Percentiles rank a stretch among this genome's conserved stretches.
Conservation (phyloP, 257 asterid genomes). For the Fraxinus excelsior region DNA sequence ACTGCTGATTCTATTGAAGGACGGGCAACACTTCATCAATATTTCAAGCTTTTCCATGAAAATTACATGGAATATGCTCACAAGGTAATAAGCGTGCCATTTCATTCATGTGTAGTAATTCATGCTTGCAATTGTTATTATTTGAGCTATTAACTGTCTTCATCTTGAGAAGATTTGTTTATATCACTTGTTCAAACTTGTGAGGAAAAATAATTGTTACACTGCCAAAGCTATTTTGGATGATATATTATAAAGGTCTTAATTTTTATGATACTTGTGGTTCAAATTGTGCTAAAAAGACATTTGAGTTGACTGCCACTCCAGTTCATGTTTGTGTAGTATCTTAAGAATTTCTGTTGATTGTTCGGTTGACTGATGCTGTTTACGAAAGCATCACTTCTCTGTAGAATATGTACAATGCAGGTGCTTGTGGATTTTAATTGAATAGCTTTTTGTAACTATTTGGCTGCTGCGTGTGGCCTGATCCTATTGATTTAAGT, state of each 20-base stretch:
- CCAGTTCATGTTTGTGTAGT: too few relatives aligned
- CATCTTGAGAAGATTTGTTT: neutral
- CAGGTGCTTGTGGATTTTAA: neutral
- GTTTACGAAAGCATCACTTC: too few relatives aligned
- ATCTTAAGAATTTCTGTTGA: too few relatives aligned
- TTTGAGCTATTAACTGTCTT: neutral
- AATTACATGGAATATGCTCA: slow-evolving; percentile 94
- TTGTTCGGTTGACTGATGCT: too few relatives aligned
- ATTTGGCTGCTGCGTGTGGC: neutral
- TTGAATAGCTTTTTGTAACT: neutral
- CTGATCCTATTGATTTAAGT: neutral
- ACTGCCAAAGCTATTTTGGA: too few relatives aligned
- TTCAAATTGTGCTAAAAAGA: too few relatives aligned
- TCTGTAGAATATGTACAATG: too few relatives aligned
- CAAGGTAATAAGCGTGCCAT: slow-evolving; percentile 56
- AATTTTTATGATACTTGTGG: too few relatives aligned
- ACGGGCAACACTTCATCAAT: slow-evolving; percentile 85
- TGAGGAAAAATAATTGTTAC: neutral
- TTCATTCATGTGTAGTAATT: neutral
- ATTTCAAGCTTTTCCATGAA: slow-evolving; percentile 86
- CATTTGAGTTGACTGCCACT: too few relatives aligned
- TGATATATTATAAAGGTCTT: too few relatives aligned
- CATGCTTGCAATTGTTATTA: neutral
- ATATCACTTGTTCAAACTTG: neutral
- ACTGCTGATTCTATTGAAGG: slow-evolving; percentile 94